These are phyloP conservation scores for Podospora australis DNA, from an alignment of 495 filamentous ascomycete species.

Conservation along the genomic window DNA sequence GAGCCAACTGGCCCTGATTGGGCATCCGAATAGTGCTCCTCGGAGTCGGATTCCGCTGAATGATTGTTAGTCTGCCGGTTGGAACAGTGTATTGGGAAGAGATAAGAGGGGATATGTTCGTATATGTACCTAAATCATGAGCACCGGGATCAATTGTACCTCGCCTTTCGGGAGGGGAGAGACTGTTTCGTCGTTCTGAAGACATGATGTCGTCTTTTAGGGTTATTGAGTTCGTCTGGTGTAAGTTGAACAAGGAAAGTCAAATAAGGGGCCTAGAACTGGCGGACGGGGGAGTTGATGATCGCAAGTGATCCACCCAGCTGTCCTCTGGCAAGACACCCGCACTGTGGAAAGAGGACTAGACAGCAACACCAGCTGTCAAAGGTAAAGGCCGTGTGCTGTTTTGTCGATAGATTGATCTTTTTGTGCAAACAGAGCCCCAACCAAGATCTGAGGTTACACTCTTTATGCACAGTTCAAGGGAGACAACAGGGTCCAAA, in stretches of 20 bases:
- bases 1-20: slow-evolving; percentile 57
- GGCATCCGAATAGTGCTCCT: slow-evolving; percentile 90
- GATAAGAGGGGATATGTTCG: neutral
- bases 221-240: too few relatives aligned
- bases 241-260: too few relatives aligned
- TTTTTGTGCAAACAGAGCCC: too few relatives aligned
- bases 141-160: slow-evolving; percentile 73
- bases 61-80: slow-evolving; percentile 9
- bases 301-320: neutral
- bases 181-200: slow-evolving; percentile 31
- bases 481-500: neutral
- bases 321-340: too few relatives aligned
- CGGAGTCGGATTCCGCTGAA: slow-evolving; percentile 57
- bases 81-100: neutral
- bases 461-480: neutral
- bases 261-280: too few relatives aligned
- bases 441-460: too few relatives aligned
- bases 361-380: too few relatives aligned
- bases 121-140: slow-evolving; percentile 65
- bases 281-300: neutral
- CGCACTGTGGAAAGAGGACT: too few relatives aligned
- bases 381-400: too few relatives aligned
- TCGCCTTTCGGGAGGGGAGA: slow-evolving; percentile 60
- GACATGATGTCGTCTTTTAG: slow-evolving; percentile 19
- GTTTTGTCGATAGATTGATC: too few relatives aligned